Base-by-base conservation (phyloP, 139 green algal genomes). In the Coelastrella sp. region DNA sequence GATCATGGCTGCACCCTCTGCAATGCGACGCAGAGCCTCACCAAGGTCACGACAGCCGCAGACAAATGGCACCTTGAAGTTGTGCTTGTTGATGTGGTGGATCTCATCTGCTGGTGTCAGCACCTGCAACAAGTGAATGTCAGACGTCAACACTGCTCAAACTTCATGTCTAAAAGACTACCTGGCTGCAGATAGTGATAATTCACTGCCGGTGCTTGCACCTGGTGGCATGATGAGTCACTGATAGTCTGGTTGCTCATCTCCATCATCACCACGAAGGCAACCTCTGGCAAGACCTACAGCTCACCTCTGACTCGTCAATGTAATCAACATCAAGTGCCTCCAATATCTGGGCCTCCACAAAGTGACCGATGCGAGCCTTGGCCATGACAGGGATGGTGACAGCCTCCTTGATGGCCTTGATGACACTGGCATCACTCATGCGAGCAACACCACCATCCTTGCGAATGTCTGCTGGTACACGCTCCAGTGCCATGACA, bases 41-140 rank as follows among this genome's bases (percentile, higher is more conserved):
- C 97, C 97, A 27, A 99, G 91, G 91, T 99, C 95, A 27, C 97
- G 96, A 93, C 97, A 99, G 45, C 97, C 97, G 85, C 97, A 99
- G n/a, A 99, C 95, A 85, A 99, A 99, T 2, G 97, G 97, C 37
- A 98, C 95, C 90, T 97, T 98, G 94, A 98, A 99, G 90, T 98
- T 97, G 93, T 99, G 97, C 96, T 99, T 99, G 96, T 99, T 99
- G 89, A 98, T 99, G 97, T 99, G 97, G 91, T 99, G 96, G 41
- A 97, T 90, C 78, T 99, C 97, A 85, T 99, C 97, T 30, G 97
- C 97, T 25, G 97, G 97, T 9, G 97, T 99, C 11, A 99, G 92
- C 57, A 99, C 95, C 94, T 98, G 88, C n/a, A n/a, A n/a, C n/a
- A n/a, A n/a, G n/a, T n/a, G n/a, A n/a, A n/a, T n/a, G n/a, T n/a